phyloP scores from a whole-genome alignment of 2,329 filamentous ascomycete species.

The Tympanopsis confertula region DNA sequence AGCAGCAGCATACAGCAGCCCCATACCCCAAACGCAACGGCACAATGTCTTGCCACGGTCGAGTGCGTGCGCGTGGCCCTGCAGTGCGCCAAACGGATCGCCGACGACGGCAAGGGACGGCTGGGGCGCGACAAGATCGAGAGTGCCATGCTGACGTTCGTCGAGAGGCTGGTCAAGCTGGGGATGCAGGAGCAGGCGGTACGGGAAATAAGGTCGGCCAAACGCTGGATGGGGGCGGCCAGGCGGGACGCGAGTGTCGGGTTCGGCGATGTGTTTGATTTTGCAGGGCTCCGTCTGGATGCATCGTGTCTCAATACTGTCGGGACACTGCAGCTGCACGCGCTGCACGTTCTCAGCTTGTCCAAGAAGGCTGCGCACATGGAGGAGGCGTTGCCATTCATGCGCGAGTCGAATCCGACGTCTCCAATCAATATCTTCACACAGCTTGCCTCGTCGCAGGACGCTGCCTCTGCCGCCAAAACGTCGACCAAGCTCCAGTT shows the following conservation, averaged over 20 bases:
- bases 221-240: conserved; percentile 42
- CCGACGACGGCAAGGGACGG: conserved; percentile 37
- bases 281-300: conserved; percentile 30
- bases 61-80: conserved; percentile 64
- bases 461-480: conserved; percentile 38
- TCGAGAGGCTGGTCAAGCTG: conserved; percentile 53
- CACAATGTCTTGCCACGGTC: conserved; percentile 41
- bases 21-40: conserved; percentile 13
- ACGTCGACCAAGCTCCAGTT: conserved; percentile 54
- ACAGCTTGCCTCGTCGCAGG: conserved; percentile 26
- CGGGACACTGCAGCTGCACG: conserved; percentile 53
- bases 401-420: conserved; percentile 37
- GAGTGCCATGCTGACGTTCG: conserved; percentile 58
- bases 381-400: conserved; percentile 41
- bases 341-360: conserved; percentile 49
- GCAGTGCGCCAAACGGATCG: conserved; percentile 45
- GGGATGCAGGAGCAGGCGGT: conserved; percentile 56
- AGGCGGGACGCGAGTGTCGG: conserved; percentile 6
- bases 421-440: conserved; percentile 49
- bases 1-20: conserved; percentile 18
- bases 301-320: conserved; percentile 37
- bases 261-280: conserved; percentile 51
- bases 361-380: conserved; percentile 46
- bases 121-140: conserved; percentile 60
- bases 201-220: conserved; percentile 57